phyloP scores from a whole-genome alignment of 148 eudicot genomes.

The Heliamphora exappendiculata region DNA sequence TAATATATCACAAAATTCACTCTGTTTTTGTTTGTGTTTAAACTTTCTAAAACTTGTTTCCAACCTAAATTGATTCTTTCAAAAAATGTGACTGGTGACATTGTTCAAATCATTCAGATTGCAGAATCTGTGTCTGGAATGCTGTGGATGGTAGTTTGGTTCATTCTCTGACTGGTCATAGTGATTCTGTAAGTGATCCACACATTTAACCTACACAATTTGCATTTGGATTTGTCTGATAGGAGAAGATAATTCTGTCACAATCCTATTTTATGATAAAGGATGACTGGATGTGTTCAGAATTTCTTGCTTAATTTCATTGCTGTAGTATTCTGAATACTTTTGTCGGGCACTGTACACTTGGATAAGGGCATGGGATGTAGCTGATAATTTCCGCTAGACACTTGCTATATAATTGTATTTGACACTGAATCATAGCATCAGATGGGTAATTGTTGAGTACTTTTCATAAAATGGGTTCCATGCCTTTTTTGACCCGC shows the following conservation, averaged over 20 bases:
- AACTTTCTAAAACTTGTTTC: constrained; percentile 3
- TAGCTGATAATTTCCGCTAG: too few species aligned
- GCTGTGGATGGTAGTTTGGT: constrained; percentile 98
- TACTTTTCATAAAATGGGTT: too few species aligned
- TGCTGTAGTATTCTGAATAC: not conserved
- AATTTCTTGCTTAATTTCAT: not conserved
- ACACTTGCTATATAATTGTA: too few species aligned
- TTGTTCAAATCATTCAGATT: constrained; percentile 52
- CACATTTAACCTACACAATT: not conserved
- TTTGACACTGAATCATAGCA: too few species aligned
- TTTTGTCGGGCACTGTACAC: too few species aligned
- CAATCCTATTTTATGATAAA: not conserved
- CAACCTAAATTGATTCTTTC: not conserved
- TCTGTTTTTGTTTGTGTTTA: not conserved
- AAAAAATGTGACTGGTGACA: not conserved
- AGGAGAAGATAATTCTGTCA: not conserved
- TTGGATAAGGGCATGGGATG: too few species aligned
- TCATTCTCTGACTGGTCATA: constrained; percentile 95
- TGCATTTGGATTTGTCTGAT: not conserved
- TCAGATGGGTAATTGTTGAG: too few species aligned
- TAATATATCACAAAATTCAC: not conserved
- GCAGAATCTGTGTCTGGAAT: constrained; percentile 99
- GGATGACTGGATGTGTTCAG: not conserved
- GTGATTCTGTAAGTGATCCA: constrained; percentile 65
- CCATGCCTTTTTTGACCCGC: too few species aligned